Percentiles rank a stretch among this genome's conserved stretches.
These are phyloP conservation scores for Nemania sp. DNA, from an alignment of 2,329 filamentous ascomycete species.

Conservation along the genomic window DNA sequence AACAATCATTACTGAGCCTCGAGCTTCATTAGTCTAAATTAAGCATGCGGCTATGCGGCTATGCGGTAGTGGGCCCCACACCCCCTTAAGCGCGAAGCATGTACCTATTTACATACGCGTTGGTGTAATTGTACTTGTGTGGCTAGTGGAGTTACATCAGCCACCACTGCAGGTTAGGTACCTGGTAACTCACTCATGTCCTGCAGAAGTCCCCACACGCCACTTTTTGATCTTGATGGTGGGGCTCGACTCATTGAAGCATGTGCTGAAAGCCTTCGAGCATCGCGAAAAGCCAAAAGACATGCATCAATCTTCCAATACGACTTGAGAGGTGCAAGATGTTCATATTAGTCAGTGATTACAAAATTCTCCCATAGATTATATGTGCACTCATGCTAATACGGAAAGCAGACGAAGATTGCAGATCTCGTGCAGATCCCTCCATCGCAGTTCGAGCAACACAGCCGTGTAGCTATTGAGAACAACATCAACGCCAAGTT, in stretches of 20 bases:
- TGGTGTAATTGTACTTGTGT: too few species aligned
- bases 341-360: constrained; percentile 40
- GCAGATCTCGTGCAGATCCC: constrained; percentile 94
- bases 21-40: background rate
- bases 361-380: background rate
- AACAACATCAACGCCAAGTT: constrained; percentile 98
- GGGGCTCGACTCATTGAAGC: constrained; percentile 5
- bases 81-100: background rate
- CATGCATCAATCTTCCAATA: constrained; percentile 14
- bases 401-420: constrained; percentile 76
- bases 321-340: constrained; percentile 26
- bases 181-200: too few species aligned
- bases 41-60: constrained; percentile 3
- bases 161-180: too few species aligned
- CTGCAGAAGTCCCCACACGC: background rate
- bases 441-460: constrained; percentile 87
- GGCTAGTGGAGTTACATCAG: too few species aligned
- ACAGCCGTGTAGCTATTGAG: constrained; percentile 86
- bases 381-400: constrained; percentile 15
- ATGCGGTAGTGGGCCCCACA: background rate
- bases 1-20: background rate
- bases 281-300: background rate
- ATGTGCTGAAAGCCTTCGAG: background rate
- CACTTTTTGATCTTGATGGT: constrained; percentile 21
- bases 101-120: background rate